Percentiles rank a stretch among this genome's conserved stretches.
Evolutionary conservation across 305 asterid species (phyloP).

Genomic region (Solanum hybrid): DNA sequence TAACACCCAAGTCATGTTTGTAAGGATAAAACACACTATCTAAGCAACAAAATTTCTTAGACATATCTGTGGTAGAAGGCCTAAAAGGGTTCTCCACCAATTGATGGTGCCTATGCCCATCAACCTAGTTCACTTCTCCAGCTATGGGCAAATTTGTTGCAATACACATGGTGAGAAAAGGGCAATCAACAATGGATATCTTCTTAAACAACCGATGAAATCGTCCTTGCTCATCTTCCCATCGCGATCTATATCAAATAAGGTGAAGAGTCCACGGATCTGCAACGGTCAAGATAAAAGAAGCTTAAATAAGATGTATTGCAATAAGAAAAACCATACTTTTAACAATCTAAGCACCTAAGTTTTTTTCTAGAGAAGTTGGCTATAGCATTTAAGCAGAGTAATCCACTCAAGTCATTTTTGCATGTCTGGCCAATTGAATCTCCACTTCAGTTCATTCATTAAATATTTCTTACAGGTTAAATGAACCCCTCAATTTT

Average conservation of each 20-base stretch:
- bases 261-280: slow-evolving; percentile 53
- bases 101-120: neutral
- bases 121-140: neutral
- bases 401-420: neutral
- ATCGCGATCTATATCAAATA: slow-evolving; percentile 56
- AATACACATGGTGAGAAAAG: slow-evolving; percentile 46
- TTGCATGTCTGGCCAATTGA: neutral
- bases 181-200: slow-evolving; percentile 64
- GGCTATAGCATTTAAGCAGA: neutral
- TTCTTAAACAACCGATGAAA: slow-evolving; percentile 46
- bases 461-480: neutral
- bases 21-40: neutral
- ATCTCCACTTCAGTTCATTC: neutral
- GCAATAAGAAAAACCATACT: neutral
- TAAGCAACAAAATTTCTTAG: slow-evolving; percentile 4
- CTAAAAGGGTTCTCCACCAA: slow-evolving; percentile 12
- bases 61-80: neutral
- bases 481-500: neutral
- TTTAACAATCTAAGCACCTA: neutral
- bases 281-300: slow-evolving; percentile 13
- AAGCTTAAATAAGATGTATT: neutral
- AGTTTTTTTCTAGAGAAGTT: neutral
- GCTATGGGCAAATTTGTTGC: slow-evolving; percentile 14
- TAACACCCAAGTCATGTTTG: neutral
- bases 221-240: slow-evolving; percentile 69